Evolutionary conservation across 148 eudicot species (phyloP).

Genomic region (Rhododendron ferrugineum): DNA sequence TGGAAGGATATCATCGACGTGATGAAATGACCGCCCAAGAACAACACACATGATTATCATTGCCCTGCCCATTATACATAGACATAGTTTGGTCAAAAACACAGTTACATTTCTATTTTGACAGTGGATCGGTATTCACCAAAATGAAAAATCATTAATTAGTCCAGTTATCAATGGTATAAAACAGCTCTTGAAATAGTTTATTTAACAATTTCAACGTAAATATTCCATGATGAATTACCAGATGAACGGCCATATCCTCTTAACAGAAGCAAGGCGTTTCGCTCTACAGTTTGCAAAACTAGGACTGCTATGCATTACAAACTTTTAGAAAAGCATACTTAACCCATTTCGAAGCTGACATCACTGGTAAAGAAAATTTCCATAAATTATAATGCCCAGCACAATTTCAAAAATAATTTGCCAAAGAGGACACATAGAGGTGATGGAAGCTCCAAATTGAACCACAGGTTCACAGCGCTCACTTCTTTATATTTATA

Average conservation of each 20-base stretch:
- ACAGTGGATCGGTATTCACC: background rate
- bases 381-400: background rate
- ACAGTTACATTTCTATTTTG: background rate
- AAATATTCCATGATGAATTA: background rate
- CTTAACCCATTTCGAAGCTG: background rate
- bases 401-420: background rate
- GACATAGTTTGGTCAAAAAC: background rate
- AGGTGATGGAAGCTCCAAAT: background rate
- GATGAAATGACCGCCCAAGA: constrained; percentile 91
- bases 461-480: background rate
- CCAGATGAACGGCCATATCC: background rate
- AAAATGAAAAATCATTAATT: constrained; percentile 2
- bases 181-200: constrained; percentile 1
- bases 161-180: background rate
- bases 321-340: background rate
- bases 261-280: background rate
- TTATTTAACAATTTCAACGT: background rate
- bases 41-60: constrained; percentile 89
- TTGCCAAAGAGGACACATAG: background rate
- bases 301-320: background rate
- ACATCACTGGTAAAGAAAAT: background rate
- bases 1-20: constrained; percentile 80
- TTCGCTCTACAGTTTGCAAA: background rate
- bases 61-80: constrained; percentile 43
- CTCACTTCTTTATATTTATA: background rate